Evolutionary conservation across 164 flowering plant genomes (phyloP).

Genomic region (Vitis rupestris): DNA sequence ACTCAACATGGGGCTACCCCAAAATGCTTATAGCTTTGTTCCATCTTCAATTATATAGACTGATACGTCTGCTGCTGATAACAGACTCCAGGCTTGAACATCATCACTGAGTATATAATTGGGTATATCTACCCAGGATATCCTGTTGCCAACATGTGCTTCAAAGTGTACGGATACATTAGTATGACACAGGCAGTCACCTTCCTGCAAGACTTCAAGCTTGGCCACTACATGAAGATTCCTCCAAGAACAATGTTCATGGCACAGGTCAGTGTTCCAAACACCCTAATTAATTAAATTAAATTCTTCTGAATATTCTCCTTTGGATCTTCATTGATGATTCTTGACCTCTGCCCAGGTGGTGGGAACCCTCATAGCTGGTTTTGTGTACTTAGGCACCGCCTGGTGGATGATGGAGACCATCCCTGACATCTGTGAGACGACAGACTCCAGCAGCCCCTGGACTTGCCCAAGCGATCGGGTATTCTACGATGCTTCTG

Average conservation of each 20-base stretch:
- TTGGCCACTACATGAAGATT: constrained; percentile 97
- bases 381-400: constrained; percentile 58
- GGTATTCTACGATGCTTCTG: constrained; percentile 84
- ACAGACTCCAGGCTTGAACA: constrained; percentile 71
- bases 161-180: constrained; percentile 86
- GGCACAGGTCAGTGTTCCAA: constrained; percentile 56
- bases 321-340: not conserved
- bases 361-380: constrained; percentile 67
- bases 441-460: constrained; percentile 40
- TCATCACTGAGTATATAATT: constrained; percentile 74
- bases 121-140: constrained; percentile 82
- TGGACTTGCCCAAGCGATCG: constrained; percentile 83
- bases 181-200: constrained; percentile 82
- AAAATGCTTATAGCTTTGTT: not conserved
- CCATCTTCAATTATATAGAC: not conserved
- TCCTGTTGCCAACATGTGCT: constrained; percentile 91
- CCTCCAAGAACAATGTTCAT: constrained; percentile 91
- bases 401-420: constrained; percentile 89
- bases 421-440: constrained; percentile 58
- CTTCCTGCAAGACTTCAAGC: constrained; percentile 86
- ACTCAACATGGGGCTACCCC: not conserved
- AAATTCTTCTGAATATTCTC: not conserved
- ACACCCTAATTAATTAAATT: not conserved
- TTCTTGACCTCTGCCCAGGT: constrained; percentile 27
- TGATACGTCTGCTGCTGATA: not conserved